These are phyloP conservation scores for Ecytonucleospora hepatopenaei DNA, from an alignment of 371 early-diverging fungal genomes.

Conservation along the genomic window DNA sequence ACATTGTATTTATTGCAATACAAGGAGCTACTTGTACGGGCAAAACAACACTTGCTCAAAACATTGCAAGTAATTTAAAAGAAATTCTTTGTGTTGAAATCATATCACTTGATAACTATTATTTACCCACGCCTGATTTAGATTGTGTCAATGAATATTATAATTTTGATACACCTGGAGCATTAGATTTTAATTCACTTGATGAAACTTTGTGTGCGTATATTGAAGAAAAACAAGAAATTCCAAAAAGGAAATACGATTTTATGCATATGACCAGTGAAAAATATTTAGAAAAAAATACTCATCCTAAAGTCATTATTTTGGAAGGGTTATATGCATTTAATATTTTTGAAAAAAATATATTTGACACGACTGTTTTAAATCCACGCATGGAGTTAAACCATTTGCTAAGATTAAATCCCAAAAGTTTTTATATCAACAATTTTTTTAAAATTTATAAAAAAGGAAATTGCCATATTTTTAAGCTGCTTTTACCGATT, in stretches of 20 bases:
- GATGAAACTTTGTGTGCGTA: constrained; percentile 14
- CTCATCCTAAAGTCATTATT: constrained; percentile 30
- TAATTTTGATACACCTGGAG: constrained; percentile 46
- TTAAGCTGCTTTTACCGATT: neutral
- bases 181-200: constrained; percentile 33
- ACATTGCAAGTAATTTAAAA: neutral
- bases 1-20: neutral
- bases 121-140: neutral
- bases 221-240: constrained; percentile 1
- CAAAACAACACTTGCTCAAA: neutral
- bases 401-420: neutral
- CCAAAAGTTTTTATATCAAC: neutral
- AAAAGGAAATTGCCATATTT: neutral
- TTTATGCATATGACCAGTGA: constrained; percentile 2
- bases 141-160: neutral
- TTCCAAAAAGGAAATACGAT: constrained; percentile 7
- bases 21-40: neutral
- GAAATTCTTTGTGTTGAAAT: neutral
- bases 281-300: constrained; percentile 5
- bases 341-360: constrained; percentile 25
- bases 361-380: constrained; percentile 36
- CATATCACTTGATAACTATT: neutral
- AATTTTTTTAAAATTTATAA: too few relatives aligned
- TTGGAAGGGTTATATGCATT: constrained; percentile 45
- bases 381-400: neutral